Evolutionary conservation across 1,284 basidiomycete species (phyloP).

Genomic region (Apiotrichum sp.): DNA sequence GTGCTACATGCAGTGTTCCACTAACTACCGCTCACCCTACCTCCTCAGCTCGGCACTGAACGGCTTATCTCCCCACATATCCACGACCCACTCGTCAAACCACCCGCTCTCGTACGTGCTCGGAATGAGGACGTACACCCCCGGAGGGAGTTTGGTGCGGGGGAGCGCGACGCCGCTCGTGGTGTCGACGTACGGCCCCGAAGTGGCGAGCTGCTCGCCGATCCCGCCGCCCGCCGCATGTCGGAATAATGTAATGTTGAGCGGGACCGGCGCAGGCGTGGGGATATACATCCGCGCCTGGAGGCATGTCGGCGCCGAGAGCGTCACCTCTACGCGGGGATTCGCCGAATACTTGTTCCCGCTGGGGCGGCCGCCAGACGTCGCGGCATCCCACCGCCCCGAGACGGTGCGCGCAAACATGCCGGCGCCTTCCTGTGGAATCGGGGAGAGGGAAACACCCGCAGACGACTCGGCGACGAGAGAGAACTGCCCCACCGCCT

Average conservation of each 20-base stretch:
- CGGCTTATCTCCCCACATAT: conserved; percentile 49
- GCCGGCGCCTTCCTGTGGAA: conserved; percentile 75
- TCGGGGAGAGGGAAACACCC: conserved; percentile 44
- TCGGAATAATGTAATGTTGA: conserved; percentile 46
- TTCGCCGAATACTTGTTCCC: conserved; percentile 60
- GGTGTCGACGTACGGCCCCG: conserved; percentile 69
- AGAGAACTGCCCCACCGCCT: conserved; percentile 59
- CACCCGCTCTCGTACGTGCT: conserved; percentile 64
- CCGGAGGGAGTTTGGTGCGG: conserved; percentile 53
- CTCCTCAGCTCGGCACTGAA: conserved; percentile 37
- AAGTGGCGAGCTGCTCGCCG: conserved; percentile 56
- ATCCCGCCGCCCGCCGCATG: conserved; percentile 27
- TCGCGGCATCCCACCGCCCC: conserved; percentile 59
- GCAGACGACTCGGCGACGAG: conserved; percentile 59
- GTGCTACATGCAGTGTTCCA: too few species aligned
- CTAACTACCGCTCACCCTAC: background rate
- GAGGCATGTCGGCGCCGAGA: conserved; percentile 55
- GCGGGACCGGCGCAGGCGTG: conserved; percentile 28
- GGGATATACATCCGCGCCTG: conserved; percentile 46
- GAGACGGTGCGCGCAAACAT: conserved; percentile 68
- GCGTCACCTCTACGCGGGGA: conserved; percentile 60
- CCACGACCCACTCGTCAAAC: conserved; percentile 56
- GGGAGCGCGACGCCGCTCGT: conserved; percentile 63
- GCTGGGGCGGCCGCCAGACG: conserved; percentile 62
- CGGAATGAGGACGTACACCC: conserved; percentile 65